Evolutionary conservation across 2,329 filamentous ascomycete genomes (phyloP), one percentile per base, ranked within the genome.

Genomic region (Fusarium torreyae): DNA sequence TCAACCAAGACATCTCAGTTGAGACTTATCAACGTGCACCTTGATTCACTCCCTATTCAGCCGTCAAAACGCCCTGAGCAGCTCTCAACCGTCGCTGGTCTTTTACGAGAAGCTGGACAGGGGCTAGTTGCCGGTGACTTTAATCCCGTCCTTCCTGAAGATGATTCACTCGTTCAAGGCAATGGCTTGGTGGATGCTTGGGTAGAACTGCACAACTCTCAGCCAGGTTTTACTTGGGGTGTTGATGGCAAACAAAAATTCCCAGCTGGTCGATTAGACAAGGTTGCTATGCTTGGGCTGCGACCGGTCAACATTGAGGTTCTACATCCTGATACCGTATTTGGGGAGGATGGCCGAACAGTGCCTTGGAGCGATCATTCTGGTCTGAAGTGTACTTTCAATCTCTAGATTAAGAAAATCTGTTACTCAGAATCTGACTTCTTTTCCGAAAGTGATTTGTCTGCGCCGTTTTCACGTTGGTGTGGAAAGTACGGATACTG

Each of bases 111-210:
- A 15, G 58, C 73, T 5, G 75, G 72, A 1, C 66, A 60, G 24
- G 80, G 79, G 1, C 43, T 82, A 6, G 72, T 82, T 3, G 79
- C 80, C 5, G 81, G 81, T 13, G 79, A 82, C 53, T 82, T 82
- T 60, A 82, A 82, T 53, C 77, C 78, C 4, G 76, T 81, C 5
- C 66, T 79, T 5, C 74, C 77, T 1, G 75, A 79, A 44, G 81
- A 83, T 52, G 61, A 64, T 4, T 40, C 50, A 1, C 71, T 81
- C 7, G 60, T 82, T 1, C 53, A 60, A 14, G 67, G 71, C 3
- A 81, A 79, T 57, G 63, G 69, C 1, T 75, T 82, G 10, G 49
- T 75, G 1, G 81, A 83, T 64, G 78, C 73, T 7, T 82, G 79
- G 80, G 38, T 48, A 8, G 54, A 65, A 13, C 55, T 81, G 17